Percentiles rank a stretch among this genome's conserved stretches.
Conservation (phyloP, 345 rosid genomes). For the Ailanthus altissimus region DNA sequence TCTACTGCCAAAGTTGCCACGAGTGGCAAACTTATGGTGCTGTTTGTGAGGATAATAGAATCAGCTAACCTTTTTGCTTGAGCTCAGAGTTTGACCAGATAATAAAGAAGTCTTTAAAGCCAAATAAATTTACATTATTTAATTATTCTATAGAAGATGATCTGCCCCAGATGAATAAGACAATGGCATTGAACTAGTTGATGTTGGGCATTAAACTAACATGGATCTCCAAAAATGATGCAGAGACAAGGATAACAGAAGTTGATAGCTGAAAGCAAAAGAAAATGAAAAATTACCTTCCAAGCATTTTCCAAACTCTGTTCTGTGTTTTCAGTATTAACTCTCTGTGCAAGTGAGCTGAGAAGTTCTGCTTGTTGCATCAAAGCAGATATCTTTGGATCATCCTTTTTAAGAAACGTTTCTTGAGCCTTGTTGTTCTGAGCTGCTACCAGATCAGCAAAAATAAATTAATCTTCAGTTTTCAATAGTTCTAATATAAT, state of each 20-base stretch:
- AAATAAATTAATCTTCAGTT: slow-evolving; percentile 15
- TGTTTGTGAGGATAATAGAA: background rate
- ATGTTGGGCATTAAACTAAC: background rate
- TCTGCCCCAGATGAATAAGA: background rate
- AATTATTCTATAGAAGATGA: background rate
- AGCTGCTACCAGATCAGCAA: slow-evolving; percentile 38
- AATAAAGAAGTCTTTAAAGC: background rate
- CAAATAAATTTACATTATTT: background rate
- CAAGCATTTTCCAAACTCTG: slow-evolving; percentile 92
- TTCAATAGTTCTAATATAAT: background rate
- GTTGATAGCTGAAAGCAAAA: background rate
- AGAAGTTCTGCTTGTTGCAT: slow-evolving; percentile 95
- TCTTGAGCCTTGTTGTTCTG: slow-evolving; percentile 49
- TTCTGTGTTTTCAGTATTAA: slow-evolving; percentile 69
- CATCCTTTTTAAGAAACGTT: slow-evolving; percentile 71
- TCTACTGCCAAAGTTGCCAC: background rate
- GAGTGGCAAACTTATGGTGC: background rate
- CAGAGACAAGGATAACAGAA: no score
- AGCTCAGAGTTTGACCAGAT: background rate
- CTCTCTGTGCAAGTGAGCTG: slow-evolving; percentile 75
- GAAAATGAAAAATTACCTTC: slow-evolving; percentile 52
- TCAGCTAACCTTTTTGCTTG: background rate
- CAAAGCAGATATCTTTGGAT: slow-evolving; percentile 75
- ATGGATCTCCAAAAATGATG: background rate
- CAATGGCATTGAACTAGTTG: background rate